Evolutionary conservation across 495 filamentous ascomycete species (phyloP).

Genomic region (Cryomyces antarcticus): DNA sequence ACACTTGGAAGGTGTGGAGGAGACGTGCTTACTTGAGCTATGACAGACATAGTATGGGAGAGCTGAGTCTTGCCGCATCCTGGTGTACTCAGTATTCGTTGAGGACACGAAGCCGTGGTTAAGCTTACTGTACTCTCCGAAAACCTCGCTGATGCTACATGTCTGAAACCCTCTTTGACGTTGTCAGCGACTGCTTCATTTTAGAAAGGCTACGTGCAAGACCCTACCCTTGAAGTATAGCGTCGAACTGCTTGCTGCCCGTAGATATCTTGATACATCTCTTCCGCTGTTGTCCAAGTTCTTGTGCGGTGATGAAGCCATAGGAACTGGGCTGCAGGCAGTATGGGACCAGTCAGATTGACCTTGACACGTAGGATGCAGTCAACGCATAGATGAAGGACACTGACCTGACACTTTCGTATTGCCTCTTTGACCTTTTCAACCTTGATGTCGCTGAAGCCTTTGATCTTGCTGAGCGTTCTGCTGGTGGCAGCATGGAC

Average conservation of each 20-base stretch:
- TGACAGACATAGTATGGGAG: constrained; percentile 20
- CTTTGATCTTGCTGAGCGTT: constrained; percentile 53
- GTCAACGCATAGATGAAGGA: not conserved
- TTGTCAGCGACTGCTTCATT: not conserved
- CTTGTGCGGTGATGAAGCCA: constrained; percentile 61
- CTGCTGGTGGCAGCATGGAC: constrained; percentile 45
- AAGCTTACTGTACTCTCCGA: constrained; percentile 44
- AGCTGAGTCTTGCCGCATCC: constrained; percentile 48
- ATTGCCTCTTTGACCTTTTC: constrained; percentile 67
- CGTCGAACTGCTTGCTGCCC: constrained; percentile 57
- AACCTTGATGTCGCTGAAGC: constrained; percentile 64
- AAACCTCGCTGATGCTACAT: constrained; percentile 58
- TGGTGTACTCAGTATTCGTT: constrained; percentile 4
- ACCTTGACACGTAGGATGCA: not conserved
- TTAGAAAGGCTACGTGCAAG: not conserved
- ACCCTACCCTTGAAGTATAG: constrained; percentile 42
- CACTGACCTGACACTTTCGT: constrained; percentile 42
- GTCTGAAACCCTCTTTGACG: constrained; percentile 50
- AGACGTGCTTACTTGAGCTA: constrained; percentile 19
- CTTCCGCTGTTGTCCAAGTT: constrained; percentile 47
- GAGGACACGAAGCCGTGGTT: not conserved
- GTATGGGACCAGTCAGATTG: not conserved
- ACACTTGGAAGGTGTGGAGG: too few relatives aligned
- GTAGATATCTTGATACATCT: constrained; percentile 49
- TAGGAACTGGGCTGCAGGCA: constrained; percentile 34